These are phyloP conservation scores for Skeletonema grethae DNA, from an alignment of 108 stramenopile genomes.

Conservation along the genomic window DNA sequence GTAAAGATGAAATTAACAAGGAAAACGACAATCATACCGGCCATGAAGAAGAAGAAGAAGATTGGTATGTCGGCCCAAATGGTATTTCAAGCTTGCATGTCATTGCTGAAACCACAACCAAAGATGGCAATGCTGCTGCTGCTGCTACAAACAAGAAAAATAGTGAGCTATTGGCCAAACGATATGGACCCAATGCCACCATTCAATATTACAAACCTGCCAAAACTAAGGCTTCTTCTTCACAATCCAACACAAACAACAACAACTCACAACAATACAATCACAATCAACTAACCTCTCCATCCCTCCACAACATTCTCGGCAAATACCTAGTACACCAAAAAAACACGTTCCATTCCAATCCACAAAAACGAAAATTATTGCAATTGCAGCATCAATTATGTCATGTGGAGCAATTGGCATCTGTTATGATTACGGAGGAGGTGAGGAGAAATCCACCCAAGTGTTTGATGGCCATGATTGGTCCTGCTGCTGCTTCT, in stretches of 20 bases:
- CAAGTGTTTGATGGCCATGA: slow-evolving; percentile 84
- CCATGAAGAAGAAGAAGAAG: slow-evolving; percentile 4
- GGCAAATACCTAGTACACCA: slow-evolving; percentile 43
- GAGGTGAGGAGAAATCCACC: slow-evolving; percentile 80
- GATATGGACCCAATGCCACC: slow-evolving; percentile 44
- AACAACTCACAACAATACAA: neutral
- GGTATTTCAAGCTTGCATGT: slow-evolving; percentile 47
- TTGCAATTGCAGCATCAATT: slow-evolving; percentile 51
- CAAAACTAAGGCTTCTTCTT: neutral
- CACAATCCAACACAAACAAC: neutral
- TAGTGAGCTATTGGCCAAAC: slow-evolving; percentile 29
- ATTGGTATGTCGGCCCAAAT: slow-evolving; percentile 35
- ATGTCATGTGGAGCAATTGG: slow-evolving; percentile 67
- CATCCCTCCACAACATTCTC: slow-evolving; percentile 41
- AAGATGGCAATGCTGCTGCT: slow-evolving; percentile 11
- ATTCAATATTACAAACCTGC: slow-evolving; percentile 19
- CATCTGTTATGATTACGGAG: slow-evolving; percentile 57
- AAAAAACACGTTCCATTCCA: slow-evolving; percentile 34
- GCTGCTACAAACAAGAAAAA: neutral
- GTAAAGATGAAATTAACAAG: neutral
- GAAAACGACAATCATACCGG: neutral
- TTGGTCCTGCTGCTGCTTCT: slow-evolving; percentile 43
- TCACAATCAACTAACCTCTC: neutral
- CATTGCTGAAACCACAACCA: slow-evolving; percentile 11
- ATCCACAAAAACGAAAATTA: slow-evolving; percentile 21